Percentiles rank a stretch among this genome's conserved stretches.
These are phyloP conservation scores for Fusarium sp. DNA, from an alignment of 2,329 filamentous ascomycete genomes.

Conservation along the genomic window DNA sequence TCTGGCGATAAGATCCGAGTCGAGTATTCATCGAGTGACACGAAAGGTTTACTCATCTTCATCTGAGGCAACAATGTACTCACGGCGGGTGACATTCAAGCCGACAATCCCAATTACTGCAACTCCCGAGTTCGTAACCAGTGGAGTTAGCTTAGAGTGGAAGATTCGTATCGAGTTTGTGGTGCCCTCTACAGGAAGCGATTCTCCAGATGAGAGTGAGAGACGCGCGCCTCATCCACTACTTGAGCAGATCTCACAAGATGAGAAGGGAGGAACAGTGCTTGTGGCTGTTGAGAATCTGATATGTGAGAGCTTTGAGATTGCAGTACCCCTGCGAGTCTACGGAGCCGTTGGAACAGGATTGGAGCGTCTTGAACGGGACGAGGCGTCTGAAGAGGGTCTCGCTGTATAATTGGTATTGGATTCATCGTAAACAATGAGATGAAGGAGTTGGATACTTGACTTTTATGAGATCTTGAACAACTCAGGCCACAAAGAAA, in stretches of 20 bases:
- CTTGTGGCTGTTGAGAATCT: slow-evolving; percentile 82
- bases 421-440: slow-evolving; percentile 16
- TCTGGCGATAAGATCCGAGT: slow-evolving; percentile 84
- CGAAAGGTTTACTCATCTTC: slow-evolving; percentile 81
- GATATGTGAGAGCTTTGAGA: slow-evolving; percentile 89
- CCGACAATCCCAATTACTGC: slow-evolving; percentile 85
- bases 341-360: slow-evolving; percentile 74
- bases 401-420: slow-evolving; percentile 51
- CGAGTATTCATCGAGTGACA: slow-evolving; percentile 88
- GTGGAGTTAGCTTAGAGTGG: slow-evolving; percentile 88
- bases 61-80: slow-evolving; percentile 85
- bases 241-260: slow-evolving; percentile 81
- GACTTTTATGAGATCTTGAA: slow-evolving; percentile 9
- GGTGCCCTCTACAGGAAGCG: slow-evolving; percentile 68
- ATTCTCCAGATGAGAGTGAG: slow-evolving; percentile 35
- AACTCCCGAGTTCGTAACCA: slow-evolving; percentile 93
- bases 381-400: slow-evolving; percentile 63
- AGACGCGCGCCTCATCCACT: slow-evolving; percentile 57
- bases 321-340: slow-evolving; percentile 83
- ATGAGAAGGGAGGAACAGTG: slow-evolving; percentile 79
- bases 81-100: slow-evolving; percentile 80
- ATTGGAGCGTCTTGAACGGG: slow-evolving; percentile 66
- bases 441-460: slow-evolving; percentile 30
- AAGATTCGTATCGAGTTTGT: slow-evolving; percentile 92
- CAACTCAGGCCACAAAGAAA: slow-evolving; percentile 20